phyloP scores from a whole-genome alignment of 208 protist genomes.

The Crithidia expoeki region DNA sequence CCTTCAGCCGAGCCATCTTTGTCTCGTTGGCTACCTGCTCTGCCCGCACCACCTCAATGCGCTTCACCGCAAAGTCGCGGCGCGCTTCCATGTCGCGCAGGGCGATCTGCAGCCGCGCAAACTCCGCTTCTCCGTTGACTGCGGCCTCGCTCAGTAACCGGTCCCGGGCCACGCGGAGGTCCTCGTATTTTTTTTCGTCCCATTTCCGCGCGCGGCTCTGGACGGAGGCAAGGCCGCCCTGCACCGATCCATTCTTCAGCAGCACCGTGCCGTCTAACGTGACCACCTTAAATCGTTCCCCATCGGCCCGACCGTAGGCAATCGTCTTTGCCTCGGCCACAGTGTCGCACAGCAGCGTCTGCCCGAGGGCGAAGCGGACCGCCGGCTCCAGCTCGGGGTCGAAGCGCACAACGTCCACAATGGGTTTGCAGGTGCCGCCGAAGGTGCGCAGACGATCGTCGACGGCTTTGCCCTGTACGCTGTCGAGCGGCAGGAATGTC shows the following conservation, averaged over 20 bases:
- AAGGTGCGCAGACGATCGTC: slow-evolving; percentile 93
- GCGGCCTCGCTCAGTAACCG: slow-evolving; percentile 69
- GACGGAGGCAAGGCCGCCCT: slow-evolving; percentile 90
- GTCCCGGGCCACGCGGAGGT: slow-evolving; percentile 73
- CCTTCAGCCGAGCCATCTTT: slow-evolving; percentile 43
- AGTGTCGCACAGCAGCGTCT: slow-evolving; percentile 96
- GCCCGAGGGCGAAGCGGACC: slow-evolving; percentile 94
- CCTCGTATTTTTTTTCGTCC: slow-evolving; percentile 92
- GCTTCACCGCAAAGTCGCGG: slow-evolving; percentile 58
- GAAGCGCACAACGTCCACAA: slow-evolving; percentile 95
- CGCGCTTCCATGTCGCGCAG: slow-evolving; percentile 73
- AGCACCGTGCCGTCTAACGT: slow-evolving; percentile 96
- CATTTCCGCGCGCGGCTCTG: slow-evolving; percentile 90
- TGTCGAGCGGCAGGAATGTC: slow-evolving; percentile 97
- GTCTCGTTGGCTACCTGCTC: slow-evolving; percentile 40
- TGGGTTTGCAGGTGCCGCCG: slow-evolving; percentile 88
- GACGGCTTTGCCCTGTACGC: slow-evolving; percentile 84
- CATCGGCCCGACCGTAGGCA: slow-evolving; percentile 65
- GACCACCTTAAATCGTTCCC: slow-evolving; percentile 93
- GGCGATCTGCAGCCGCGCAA: slow-evolving; percentile 68
- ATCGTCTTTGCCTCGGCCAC: slow-evolving; percentile 91
- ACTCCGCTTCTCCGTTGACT: slow-evolving; percentile 67
- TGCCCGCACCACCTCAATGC: slow-evolving; percentile 49
- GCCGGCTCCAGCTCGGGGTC: slow-evolving; percentile 86
- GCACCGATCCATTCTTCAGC: slow-evolving; percentile 95